Base-by-base conservation (phyloP, 2,329 filamentous ascomycete species). In the Xylaria sp. region DNA sequence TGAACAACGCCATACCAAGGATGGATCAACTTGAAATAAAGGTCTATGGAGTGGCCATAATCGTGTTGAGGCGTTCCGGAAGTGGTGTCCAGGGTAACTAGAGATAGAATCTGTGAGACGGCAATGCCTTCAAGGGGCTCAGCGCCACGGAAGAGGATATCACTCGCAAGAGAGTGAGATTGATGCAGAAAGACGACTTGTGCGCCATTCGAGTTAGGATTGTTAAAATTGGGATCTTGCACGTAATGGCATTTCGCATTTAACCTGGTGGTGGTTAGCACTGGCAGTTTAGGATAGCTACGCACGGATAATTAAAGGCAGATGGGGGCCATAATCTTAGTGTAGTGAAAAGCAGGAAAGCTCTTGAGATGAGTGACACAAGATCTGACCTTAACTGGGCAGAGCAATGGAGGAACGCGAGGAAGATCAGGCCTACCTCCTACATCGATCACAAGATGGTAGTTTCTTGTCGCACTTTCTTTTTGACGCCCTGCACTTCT, bases 1-100 rank as follows among this genome's bases (percentile, higher is more conserved):
- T 83, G 81, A 21, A 84, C 76, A 30, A 81, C 77, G 14, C 79
- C 79, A 60, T 80, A 79, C 82, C 82, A 83, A 7, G 79, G 76
- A 65, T 83, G 81, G 65, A 83, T 77, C 58, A 77, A 82, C 36
- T 76, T 72, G 74, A 83, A 83, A 72, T 81, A 84, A 47, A 77
- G 74, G 3, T 78, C 74, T 32, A 79, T 74, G 34, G 79, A 77
- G 19, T 81, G 77, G 34, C 76, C 79, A 80, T 81, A 84, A 66
- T 79, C 75, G 19, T 79, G 61, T 12, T 72, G 73, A 19, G 72
- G 58, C 11, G 68, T 68, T 45, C 71, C 75, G 2, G 72, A 68
- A 12, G 58, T 66, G 30, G 77, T 76, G 64, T 78, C 77, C 6
- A 75, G 74, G 17, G 74, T 73, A 19, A 83, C 73, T 19, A 83